Base-by-base conservation (phyloP, 345 rosid species). In the Citrus sp. region DNA sequence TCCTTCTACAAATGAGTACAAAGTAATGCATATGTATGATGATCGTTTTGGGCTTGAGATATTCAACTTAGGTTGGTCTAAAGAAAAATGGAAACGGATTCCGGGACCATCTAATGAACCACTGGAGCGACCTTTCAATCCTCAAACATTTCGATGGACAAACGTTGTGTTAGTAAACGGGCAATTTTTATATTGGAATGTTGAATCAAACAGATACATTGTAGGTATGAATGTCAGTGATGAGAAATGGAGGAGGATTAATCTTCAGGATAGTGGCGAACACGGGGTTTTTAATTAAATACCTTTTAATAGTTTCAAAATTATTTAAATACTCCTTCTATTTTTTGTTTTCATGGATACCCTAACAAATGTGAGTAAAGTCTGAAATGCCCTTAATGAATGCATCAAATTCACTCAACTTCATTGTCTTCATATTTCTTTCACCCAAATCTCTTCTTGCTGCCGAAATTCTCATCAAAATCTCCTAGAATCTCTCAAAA, bases 191-290 rank as follows among this genome's bases (percentile, higher is more conserved):
- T 77, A 70, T 18, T 75, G 83, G 83, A 8, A 28, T 35, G 75
- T 61, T 16, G 42, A 70, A 2, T 75, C 67, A 13, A 67, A 51
- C 42, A 2, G 4, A 7, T 63, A 46, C 40, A 3, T 80, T 13
- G 37, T 76, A 9, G 71, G 79, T 9, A 63, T 76, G 77, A 77
- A 76, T 76, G 21, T 70, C 25, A 62, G 62, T 5, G 73, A 80
- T 5, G 76, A 61, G 42, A 70, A 63, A 37, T 38, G 54, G 37
- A 21, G 62, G 3, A 75, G 24, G 59, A 80, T 74, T 7, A 4
- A 55, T 63, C 76, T 62, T 19, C 80, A 73, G 19, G 42, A 54
- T 8, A 0, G 12, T 46, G 70, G 9, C 18, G 21, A 34, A 10
- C 28, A 61, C 10, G 28, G 28, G 28, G 28, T 27, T 27, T 27